Evolutionary conservation across 2,329 filamentous ascomycete species (phyloP).

Genomic region (Emericellopsis atlantica): DNA sequence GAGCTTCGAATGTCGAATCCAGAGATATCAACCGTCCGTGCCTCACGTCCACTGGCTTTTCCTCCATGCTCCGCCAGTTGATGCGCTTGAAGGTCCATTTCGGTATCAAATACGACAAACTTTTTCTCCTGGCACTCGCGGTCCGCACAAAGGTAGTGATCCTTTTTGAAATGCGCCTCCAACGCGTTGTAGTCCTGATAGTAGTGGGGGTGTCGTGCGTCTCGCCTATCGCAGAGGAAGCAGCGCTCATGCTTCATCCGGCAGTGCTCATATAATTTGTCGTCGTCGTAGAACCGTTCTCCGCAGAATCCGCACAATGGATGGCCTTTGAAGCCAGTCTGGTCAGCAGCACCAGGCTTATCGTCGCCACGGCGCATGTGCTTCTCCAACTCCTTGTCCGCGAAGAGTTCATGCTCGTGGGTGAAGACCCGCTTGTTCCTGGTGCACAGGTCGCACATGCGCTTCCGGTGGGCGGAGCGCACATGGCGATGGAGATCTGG

Average conservation of each 20-base stretch:
- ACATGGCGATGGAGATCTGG: conserved; percentile 60
- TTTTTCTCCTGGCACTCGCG: conserved; percentile 90
- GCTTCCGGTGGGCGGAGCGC: conserved; percentile 66
- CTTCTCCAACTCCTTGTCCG: conserved; percentile 63
- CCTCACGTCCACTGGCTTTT: conserved; percentile 74
- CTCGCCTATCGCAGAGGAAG: conserved; percentile 74
- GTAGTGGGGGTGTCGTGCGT: conserved; percentile 69
- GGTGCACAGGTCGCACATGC: conserved; percentile 83
- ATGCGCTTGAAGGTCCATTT: conserved; percentile 91
- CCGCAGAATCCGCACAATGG: conserved; percentile 90
- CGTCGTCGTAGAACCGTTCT: conserved; percentile 86
- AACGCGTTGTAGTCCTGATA: conserved; percentile 80
- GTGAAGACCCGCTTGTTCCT: conserved; percentile 97
- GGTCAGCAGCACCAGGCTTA: conserved; percentile 75
- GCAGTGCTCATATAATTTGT: conserved; percentile 90
- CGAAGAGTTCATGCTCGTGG: conserved; percentile 91
- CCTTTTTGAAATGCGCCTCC: conserved; percentile 74
- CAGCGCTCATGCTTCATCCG: conserved; percentile 89
- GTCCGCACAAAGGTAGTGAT: conserved; percentile 78
- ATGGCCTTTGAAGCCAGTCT: conserved; percentile 93
- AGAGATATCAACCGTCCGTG: conserved; percentile 75
- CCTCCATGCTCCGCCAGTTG: conserved; percentile 77
- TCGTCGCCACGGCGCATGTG: conserved; percentile 91
- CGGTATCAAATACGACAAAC: conserved; percentile 90
- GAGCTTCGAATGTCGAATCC: conserved; percentile 68